Base-by-base conservation (phyloP, 495 filamentous ascomycete species). In the Apiosordaria backusii region DNA sequence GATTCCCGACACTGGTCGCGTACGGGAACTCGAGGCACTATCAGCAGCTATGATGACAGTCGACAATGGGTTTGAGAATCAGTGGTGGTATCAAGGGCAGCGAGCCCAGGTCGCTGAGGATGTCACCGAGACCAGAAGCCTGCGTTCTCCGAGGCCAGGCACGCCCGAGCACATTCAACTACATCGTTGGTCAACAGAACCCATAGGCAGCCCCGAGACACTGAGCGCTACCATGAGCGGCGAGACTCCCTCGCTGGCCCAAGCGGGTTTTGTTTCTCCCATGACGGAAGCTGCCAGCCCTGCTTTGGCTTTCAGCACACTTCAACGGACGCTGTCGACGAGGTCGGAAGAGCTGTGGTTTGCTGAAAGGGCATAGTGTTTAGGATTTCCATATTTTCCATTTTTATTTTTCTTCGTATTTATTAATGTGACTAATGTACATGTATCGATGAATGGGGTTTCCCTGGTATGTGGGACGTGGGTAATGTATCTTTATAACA, bases 21-120 rank as follows among this genome's bases (percentile, higher is more conserved):
- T 67, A 21, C 69, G 74, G 24, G 81, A 85, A 22, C 74, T 84
- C 26, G 82, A 79, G 62, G 78, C 81, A 0, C 71, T 85, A 18
- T 81, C 81, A 19, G 77, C 77, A 25, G 83, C 83, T 25, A 83
- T 85, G 82, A 81, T 85, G 78, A 85, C 83, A 4, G 81, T 85
- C 7, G 83, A 84, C 67, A 82, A 82, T 63, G 81, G 81, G 13
- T 82, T 83, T 50, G 81, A 83, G 71, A 79, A 78, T 70, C 80
- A 82, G 69, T 82, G 81, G 81, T 82, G 81, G 81, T 77, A 81
- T 62, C 78, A 80, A 61, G 80, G 80, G 5, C 54, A 24, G 4
- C 67, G 78, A 1, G 72, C 78, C 65, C 67, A 29, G 55, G 66
- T 67, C 53, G 3, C 35, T 22, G 10, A n/a, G 4, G 52, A 64